Conservation (phyloP, 495 filamentous ascomycete genomes). For the Tirmania nivea region DNA sequence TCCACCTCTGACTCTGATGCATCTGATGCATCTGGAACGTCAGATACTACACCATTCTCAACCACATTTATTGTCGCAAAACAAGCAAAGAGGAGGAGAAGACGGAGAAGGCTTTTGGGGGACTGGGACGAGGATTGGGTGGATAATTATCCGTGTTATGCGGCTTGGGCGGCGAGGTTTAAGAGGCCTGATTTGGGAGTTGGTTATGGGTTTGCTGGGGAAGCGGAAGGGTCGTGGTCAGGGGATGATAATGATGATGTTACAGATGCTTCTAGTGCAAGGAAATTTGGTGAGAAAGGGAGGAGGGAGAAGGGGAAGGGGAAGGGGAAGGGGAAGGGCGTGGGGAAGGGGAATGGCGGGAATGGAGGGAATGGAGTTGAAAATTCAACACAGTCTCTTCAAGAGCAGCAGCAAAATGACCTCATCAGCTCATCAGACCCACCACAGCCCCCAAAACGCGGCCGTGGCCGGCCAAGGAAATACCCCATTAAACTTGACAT, state of each 20-base stretch:
- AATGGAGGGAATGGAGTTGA: neutral
- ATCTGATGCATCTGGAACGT: neutral
- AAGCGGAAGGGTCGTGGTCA: neutral
- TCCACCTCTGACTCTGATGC: neutral
- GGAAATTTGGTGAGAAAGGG: neutral
- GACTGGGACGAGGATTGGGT: slow-evolving; percentile 10
- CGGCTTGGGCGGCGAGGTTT: slow-evolving; percentile 8
- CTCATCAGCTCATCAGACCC: neutral
- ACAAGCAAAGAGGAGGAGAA: neutral
- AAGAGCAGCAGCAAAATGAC: neutral
- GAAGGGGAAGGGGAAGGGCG: neutral
- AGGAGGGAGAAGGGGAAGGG: neutral
- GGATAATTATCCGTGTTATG: slow-evolving; percentile 10
- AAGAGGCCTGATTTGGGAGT: neutral
- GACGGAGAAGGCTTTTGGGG: neutral
- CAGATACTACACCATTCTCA: neutral
- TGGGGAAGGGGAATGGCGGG: neutral
- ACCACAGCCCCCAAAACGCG: neutral
- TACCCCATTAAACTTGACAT: neutral
- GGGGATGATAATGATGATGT: neutral
- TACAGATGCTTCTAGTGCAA: neutral
- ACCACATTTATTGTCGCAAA: neutral
- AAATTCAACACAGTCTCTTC: neutral
- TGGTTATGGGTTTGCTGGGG: neutral
- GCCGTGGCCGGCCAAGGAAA: neutral